Conservation (phyloP, 2,329 filamentous ascomycete genomes). For the Talaromyces sp. region DNA sequence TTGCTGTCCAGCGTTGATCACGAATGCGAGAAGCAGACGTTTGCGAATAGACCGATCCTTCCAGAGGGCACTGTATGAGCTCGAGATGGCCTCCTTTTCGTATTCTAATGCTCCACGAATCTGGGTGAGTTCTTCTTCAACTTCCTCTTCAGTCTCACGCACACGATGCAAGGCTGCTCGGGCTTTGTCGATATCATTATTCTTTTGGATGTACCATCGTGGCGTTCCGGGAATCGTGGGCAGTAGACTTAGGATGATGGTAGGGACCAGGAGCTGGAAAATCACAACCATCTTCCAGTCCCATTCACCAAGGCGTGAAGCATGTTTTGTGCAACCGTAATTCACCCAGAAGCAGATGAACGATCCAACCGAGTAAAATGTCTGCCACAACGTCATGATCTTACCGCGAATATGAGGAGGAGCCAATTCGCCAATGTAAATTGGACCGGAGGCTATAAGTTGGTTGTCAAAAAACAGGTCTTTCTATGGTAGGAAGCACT, state of each 20-base stretch:
- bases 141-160: conserved; percentile 59
- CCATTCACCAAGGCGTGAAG: conserved; percentile 58
- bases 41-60: conserved; percentile 64
- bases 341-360: conserved; percentile 65
- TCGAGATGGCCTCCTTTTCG: conserved; percentile 63
- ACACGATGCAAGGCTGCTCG: conserved; percentile 54
- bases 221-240: conserved; percentile 65
- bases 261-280: conserved; percentile 65
- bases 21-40: conserved; percentile 59
- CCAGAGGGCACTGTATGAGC: conserved; percentile 61
- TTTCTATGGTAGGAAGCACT: conserved; percentile 17
- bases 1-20: conserved; percentile 67
- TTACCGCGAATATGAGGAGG: conserved; percentile 60
- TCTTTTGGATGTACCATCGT: conserved; percentile 60
- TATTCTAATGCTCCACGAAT: conserved; percentile 67
- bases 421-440: conserved; percentile 66
- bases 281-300: conserved; percentile 69
- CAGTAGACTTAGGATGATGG: conserved; percentile 56
- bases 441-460: conserved; percentile 55
- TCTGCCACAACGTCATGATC: conserved; percentile 67
- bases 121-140: conserved; percentile 60
- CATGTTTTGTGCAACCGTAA: conserved; percentile 56
- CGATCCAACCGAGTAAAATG: conserved; percentile 61
- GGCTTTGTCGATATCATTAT: conserved; percentile 57
- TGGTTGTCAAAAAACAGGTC: not conserved